Evolutionary conservation across 371 early-diverging fungal genomes (phyloP).

Genomic region (Rhizopus sp.): DNA sequence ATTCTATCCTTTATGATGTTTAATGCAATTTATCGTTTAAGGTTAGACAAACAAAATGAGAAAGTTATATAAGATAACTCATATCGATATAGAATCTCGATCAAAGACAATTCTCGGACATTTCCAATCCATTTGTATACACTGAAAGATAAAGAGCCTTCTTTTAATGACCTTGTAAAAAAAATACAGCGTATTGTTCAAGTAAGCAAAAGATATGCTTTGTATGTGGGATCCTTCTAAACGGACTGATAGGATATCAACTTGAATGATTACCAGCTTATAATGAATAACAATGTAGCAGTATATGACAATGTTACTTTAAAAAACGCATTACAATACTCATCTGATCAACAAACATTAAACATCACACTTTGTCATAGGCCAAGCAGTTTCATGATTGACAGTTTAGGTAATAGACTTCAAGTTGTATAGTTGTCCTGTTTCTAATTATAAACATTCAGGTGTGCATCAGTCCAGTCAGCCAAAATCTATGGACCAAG

Average conservation of each 20-base stretch:
- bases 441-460: not conserved
- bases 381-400: constrained; percentile 16
- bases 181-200: constrained; percentile 33
- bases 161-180: constrained; percentile 36
- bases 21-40: constrained; percentile 21
- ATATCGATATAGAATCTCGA: constrained; percentile 26
- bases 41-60: not conserved
- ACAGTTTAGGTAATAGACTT: constrained; percentile 4
- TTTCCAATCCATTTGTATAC: constrained; percentile 39
- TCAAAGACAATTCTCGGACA: constrained; percentile 30
- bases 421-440: too few relatives aligned
- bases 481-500: constrained; percentile 17
- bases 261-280: constrained; percentile 34
- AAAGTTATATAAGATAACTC: not conserved
- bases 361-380: constrained; percentile 36
- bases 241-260: constrained; percentile 19
- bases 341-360: constrained; percentile 27
- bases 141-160: constrained; percentile 35
- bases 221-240: not conserved
- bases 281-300: constrained; percentile 15
- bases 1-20: constrained; percentile 9
- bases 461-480: not conserved
- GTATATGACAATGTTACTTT: constrained; percentile 38
- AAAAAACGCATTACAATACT: constrained; percentile 25
- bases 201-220: constrained; percentile 13